Evolutionary conservation across 306 rosid genomes (phyloP).

Genomic region (Acacia confusa): DNA sequence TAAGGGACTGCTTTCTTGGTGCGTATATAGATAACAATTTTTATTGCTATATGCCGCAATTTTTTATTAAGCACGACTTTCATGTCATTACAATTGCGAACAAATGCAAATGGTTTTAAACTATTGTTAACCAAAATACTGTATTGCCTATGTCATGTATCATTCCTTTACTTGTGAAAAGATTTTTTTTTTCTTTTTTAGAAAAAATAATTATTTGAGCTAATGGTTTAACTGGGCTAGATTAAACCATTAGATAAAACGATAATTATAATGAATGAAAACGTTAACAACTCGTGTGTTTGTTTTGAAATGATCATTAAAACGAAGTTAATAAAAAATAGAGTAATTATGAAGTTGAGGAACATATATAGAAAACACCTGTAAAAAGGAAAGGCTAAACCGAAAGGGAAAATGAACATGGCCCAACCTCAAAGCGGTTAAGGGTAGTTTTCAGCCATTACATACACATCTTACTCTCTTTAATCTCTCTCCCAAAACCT

Average conservation of each 20-base stretch:
- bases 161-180: not conserved
- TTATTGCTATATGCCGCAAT: not conserved
- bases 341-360: not conserved
- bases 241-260: not conserved
- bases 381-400: constrained; percentile 49
- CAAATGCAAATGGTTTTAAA: not conserved
- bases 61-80: not conserved
- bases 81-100: not conserved
- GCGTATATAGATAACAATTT: not conserved
- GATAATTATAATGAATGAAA: constrained; percentile 26
- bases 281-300: not conserved
- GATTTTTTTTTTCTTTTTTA: not conserved
- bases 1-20: not conserved
- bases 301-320: not conserved
- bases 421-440: constrained; percentile 68
- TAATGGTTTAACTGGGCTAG: not conserved
- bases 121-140: not conserved
- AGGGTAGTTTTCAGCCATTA: constrained; percentile 51
- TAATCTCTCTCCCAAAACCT: constrained; percentile 51
- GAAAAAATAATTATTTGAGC: not conserved
- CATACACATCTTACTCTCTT: constrained; percentile 15
- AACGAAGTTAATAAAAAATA: constrained; percentile 10
- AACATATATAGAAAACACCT: constrained; percentile 43
- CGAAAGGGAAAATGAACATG: constrained; percentile 54
- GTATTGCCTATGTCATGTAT: not conserved